Evolutionary conservation across 805 yeast genomes (phyloP).

Genomic region (Starmerella apis): DNA sequence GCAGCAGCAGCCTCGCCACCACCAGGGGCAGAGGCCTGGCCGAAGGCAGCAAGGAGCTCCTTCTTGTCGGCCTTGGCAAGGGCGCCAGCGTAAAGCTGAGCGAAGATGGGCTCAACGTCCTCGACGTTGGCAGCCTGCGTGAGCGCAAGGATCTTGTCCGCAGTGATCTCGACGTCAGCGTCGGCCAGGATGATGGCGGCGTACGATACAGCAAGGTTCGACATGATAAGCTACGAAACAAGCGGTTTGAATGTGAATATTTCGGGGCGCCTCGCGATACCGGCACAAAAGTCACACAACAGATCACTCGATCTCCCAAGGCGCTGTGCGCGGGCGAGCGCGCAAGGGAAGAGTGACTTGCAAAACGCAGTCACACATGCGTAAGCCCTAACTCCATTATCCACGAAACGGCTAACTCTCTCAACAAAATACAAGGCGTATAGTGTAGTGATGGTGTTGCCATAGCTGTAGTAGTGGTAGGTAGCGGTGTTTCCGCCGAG

Average conservation of each 20-base stretch:
- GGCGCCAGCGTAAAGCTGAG: slow-evolving; percentile 82
- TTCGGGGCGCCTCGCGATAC: slow-evolving; percentile 1
- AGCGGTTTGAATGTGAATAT: neutral
- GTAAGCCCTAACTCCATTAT: neutral
- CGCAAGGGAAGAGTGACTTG: neutral
- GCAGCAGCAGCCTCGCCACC: slow-evolving; percentile 56
- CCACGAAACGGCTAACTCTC: neutral
- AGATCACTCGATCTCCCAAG: neutral
- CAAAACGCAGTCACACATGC: neutral
- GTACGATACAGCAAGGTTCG: slow-evolving; percentile 28
- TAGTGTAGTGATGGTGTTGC: no score
- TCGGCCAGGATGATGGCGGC: slow-evolving; percentile 98
- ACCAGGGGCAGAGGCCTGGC: slow-evolving; percentile 56
- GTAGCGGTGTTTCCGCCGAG: no score
- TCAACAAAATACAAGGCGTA: no score
- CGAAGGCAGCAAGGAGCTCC: slow-evolving; percentile 58
- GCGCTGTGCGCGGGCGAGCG: neutral
- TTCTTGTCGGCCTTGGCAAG: slow-evolving; percentile 73
- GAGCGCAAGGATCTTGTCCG: slow-evolving; percentile 71
- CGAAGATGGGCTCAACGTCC: slow-evolving; percentile 51
- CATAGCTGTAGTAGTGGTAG: no score
- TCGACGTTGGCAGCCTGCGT: slow-evolving; percentile 74
- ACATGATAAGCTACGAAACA: slow-evolving; percentile 16
- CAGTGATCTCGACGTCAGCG: slow-evolving; percentile 85
- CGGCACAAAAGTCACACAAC: slow-evolving; percentile 5